phyloP scores from a whole-genome alignment of 2,329 filamentous ascomycete species.

The Alternaria infectoria region DNA sequence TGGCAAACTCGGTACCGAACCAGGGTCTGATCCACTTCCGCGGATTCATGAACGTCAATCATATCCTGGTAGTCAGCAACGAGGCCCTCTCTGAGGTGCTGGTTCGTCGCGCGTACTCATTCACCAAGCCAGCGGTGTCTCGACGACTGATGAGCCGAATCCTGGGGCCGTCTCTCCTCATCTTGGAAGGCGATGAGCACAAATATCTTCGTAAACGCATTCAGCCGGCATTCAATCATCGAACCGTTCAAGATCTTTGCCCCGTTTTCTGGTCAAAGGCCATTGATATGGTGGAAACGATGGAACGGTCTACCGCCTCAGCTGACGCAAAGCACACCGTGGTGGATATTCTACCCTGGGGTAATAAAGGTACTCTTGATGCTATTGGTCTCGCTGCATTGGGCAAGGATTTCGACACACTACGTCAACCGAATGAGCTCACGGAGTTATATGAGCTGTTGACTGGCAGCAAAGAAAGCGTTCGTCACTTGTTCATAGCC shows the following conservation, averaged over 20 bases:
- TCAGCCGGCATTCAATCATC: not conserved
- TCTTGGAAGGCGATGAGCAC: conserved; percentile 1
- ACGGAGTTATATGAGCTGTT: not conserved
- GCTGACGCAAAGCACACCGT: not conserved
- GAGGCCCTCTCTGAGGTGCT: conserved; percentile 2
- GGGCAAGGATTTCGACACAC: not conserved
- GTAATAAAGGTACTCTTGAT: not conserved
- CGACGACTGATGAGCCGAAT: not conserved
- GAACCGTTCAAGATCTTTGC: not conserved
- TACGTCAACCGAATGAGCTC: not conserved
- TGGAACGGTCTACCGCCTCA: not conserved
- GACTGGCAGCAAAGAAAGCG: not conserved
- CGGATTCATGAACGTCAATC: not conserved
- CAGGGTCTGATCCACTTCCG: not conserved
- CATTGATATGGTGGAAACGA: not conserved
- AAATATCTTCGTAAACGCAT: not conserved
- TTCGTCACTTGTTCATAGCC: not conserved
- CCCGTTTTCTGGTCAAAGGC: conserved; percentile 1
- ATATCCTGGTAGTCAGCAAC: not conserved
- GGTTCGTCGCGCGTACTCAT: not conserved
- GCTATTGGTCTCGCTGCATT: not conserved
- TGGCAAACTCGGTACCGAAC: not conserved
- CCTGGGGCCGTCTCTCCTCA: not conserved
- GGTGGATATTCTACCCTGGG: not conserved
- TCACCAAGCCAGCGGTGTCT: not conserved